These are phyloP conservation scores for Neofusicoccum umdonicola DNA, from an alignment of 2,329 filamentous ascomycete species.

Conservation along the genomic window DNA sequence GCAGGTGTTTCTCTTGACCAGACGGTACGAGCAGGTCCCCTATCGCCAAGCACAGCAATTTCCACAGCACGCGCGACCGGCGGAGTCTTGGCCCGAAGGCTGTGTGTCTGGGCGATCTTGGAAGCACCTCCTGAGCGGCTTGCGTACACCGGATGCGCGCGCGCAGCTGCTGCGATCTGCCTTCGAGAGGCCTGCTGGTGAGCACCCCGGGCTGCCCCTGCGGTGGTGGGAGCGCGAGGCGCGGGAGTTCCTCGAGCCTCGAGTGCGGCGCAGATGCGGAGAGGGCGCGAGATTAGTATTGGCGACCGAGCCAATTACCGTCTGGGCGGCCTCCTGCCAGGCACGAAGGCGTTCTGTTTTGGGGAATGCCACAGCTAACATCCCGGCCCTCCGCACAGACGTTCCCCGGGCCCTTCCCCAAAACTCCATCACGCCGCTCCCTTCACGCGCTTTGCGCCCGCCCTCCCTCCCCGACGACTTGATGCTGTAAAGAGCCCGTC, in stretches of 20 bases:
- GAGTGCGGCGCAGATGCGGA: neutral
- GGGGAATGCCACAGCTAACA: conserved; percentile 17
- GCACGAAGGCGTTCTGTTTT: conserved; percentile 16
- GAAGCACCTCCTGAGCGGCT: neutral
- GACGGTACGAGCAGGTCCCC: neutral
- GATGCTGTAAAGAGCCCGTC: conserved; percentile 12
- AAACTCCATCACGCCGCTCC: conserved; percentile 10
- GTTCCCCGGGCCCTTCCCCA: conserved; percentile 4
- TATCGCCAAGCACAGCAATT: conserved; percentile 13
- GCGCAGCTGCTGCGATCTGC: neutral
- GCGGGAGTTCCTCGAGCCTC: neutral
- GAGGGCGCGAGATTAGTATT: conserved; percentile 14
- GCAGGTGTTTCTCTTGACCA: neutral
- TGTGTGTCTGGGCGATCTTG: conserved; percentile 6
- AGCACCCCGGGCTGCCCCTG: neutral
- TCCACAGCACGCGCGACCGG: conserved; percentile 5
- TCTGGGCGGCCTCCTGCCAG: conserved; percentile 10
- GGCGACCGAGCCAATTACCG: conserved; percentile 12
- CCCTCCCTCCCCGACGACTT: neutral
- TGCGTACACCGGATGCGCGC: neutral
- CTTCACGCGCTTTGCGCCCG: conserved; percentile 3
- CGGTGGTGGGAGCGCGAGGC: neutral
- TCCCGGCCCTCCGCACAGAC: conserved; percentile 2
- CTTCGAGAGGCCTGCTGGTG: neutral
- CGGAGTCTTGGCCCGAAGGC: conserved; percentile 5